Base-by-base conservation (phyloP, 768 basidiomycete genomes). In the Lactarius sanguifluus region DNA sequence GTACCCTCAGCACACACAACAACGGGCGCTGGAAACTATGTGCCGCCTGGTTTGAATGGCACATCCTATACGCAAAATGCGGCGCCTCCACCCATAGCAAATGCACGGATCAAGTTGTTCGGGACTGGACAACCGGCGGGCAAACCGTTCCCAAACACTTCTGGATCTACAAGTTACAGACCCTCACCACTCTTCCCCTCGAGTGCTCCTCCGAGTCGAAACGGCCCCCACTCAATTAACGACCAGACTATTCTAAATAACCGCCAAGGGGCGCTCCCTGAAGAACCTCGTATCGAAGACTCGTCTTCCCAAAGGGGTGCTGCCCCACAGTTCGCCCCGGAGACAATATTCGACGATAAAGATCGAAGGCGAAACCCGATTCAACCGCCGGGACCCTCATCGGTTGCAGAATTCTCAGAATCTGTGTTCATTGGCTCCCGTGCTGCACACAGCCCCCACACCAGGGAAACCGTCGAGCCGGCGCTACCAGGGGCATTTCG, bases 341-440 rank as follows among this genome's bases (percentile, higher is more conserved):
- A 68, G 28, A 57, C 43, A 20, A 34, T 25, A 50, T 36, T 40
- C 4, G 64, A 58, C 56, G 38, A 23, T 15, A 25, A 64, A 41
- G 59, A 55, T 25, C 58, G 58, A n/a, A n/a, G 55, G 23, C 40
- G 59, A 8, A 23, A 9, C n/a, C 41, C 2, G 40, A 34, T n/a
- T 10, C 50, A 18, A 38, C 40, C 20, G 38, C 6, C 52, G 18
- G 66, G 64, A 56, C 52, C 34, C 41, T 18, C 28, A 1, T 61
- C 66, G 13, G 58, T 64, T 28, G 15, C 62, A 23, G 66, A 64
- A n/a, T 67, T 67, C 59, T 59, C 66, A 56, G 66, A 59, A 55
- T 59, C 66, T 38, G 62, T 67, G 25, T 67, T 67, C 43, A 8
- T 34, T 16, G n/a, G 32, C 36, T 8, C 62, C 23, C 62, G 58